phyloP scores from a whole-genome alignment of 2,329 filamentous ascomycete species.

The Penicillium concentricum region DNA sequence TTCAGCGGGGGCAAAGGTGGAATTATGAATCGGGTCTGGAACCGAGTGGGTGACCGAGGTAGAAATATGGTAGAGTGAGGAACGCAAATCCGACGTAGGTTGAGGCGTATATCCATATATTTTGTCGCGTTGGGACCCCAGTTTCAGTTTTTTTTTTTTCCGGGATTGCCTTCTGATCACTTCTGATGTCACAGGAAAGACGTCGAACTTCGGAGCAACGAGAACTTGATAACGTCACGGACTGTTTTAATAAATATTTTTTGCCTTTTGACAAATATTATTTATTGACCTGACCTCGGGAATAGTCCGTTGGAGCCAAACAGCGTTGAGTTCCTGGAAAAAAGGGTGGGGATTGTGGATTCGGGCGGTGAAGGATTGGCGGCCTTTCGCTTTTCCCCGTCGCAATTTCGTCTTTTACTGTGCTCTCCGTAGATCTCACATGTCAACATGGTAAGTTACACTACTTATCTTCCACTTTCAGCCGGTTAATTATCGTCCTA shows the following conservation, averaged over 20 bases:
- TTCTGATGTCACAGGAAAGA: conserved; percentile 7
- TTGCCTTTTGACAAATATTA: not conserved
- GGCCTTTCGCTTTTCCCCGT: conserved; percentile 9
- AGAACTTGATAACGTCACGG: conserved; percentile 19
- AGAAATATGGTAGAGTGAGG: conserved; percentile 22
- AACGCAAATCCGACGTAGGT: conserved; percentile 25
- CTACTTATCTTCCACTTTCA: conserved; percentile 9
- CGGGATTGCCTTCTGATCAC: conserved; percentile 9
- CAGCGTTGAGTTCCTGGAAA: conserved; percentile 14
- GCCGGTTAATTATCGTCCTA: conserved; percentile 14
- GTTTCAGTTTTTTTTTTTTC: conserved; percentile 4
- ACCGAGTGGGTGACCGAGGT: conserved; percentile 32
- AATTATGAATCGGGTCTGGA: conserved; percentile 19
- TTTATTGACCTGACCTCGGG: not conserved
- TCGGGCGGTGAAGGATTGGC: conserved; percentile 5
- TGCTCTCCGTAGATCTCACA: conserved; percentile 11
- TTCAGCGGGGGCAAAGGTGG: conserved; percentile 18
- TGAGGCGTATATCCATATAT: conserved; percentile 20
- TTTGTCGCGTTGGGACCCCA: conserved; percentile 6
- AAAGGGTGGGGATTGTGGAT: conserved; percentile 12
- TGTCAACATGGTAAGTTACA: conserved; percentile 10
- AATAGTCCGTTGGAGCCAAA: conserved; percentile 4
- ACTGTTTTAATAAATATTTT: not conserved
- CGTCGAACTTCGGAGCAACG: not conserved
- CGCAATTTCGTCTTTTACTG: conserved; percentile 4